Evolutionary conservation across 2,329 filamentous ascomycete genomes (phyloP), one percentile per base, ranked within the genome.

Genomic region (Claviceps sp.): DNA sequence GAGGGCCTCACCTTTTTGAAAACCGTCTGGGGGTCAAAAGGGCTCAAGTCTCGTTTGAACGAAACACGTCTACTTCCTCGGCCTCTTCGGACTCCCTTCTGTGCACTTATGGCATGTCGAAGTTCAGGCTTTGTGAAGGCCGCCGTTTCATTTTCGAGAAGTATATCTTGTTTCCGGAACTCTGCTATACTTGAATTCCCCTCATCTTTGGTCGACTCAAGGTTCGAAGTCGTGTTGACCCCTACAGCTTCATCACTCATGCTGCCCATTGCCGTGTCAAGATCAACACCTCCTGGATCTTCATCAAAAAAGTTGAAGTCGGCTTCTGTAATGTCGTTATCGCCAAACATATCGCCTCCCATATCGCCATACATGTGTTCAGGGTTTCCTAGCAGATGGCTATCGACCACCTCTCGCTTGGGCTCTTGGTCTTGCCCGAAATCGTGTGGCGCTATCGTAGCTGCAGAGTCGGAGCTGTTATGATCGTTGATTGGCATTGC

Each of bases 251-350:
- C 47, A 22, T 57, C 48, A 50, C 52, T 43, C 42, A 52, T 13
- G 47, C 56, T 52, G 14, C 52, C 55, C 58, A 68, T 63, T 1
- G 62, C 50, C 19, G 64, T 58, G 22, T 69, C 67, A 42, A 74
- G 53, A 43, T 70, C 70, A 24, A 67, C 64, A 11, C 65, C 67
- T 2, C 64, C 70, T 3, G 76, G 72, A 26, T 76, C 68, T 55
- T 85, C 82, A 59, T 91, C 86, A 58, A 91, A 91, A 65, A 90
- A 91, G 62, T 79, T 87, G 63, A 91, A 91, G 61, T 93, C 87
- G 5, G 81, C 86, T 58, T 93, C 87, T 1, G 84, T 89, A n/a
- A 91, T 75, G 57, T 82, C 79, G 56, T 80, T 77, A n/a, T 82
- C 78, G n/a, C 76, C 81, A 65, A 87, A 88, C 58, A 84, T 78